Evolutionary conservation across 768 basidiomycete species (phyloP), one percentile per base, ranked within the genome.

Genomic region (Pleurotus tuber-regium): DNA sequence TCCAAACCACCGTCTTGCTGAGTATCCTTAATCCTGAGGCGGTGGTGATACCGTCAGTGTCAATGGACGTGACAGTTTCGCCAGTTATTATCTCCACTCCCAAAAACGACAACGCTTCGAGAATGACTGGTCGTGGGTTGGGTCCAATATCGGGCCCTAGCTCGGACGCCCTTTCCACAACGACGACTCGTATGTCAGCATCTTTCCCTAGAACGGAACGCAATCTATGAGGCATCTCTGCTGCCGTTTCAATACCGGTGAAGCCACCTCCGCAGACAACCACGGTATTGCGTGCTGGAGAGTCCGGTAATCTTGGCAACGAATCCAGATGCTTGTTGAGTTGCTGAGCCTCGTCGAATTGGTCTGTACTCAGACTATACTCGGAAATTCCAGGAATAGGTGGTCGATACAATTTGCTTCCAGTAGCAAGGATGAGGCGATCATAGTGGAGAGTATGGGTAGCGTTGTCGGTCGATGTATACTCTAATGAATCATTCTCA

Each of bases 1-100:
- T 58, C 61, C 61, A 62, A n/a, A 62, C 55, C 8, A 57, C 54
- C 7, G 61, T 60, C 33, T 55, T 58, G 49, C 51, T 54, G 4
- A 51, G 51, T 31, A 62, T 58, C 4, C 54, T 57, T 18, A 33
- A 33, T 1, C 61, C 61, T 11, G 57, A 51, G 11, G 28, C 38
- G 7, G 59, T 57, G 35, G 50, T 57, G 39, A 60, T 43, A 2
- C 59, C 61, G 4, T 52, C 57, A 2, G 54, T 43, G 28, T 62
- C 59, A 49, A 62, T 53, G 10, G 57, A 35, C 16, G 43, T 47
- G 2, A 60, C 54, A 19, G 36, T 53, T 33, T 62, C 53, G n/a
- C 52, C 35, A 8, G 57, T 52, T 30, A 55, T 16, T 18, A 54
- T 38, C 33, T 58, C 42, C 10, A 61, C 54, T 12, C 52, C 52